These are phyloP conservation scores for Echites panduratus DNA, from an alignment of 257 asterid species.

Conservation along the genomic window DNA sequence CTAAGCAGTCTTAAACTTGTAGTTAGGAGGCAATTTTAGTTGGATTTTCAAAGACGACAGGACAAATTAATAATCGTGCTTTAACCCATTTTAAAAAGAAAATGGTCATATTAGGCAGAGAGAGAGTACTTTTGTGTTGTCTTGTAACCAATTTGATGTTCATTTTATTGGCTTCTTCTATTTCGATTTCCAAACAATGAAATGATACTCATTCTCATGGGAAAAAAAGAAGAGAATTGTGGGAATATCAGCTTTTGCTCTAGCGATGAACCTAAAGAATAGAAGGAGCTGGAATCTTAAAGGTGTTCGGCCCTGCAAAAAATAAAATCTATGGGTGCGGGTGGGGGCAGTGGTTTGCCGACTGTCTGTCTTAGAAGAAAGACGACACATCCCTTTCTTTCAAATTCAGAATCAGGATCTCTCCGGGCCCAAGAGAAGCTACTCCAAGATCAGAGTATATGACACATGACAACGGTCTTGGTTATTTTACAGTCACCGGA, in stretches of 20 bases:
- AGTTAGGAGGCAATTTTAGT: not conserved
- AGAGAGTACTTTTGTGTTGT: not conserved
- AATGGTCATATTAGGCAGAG: not conserved
- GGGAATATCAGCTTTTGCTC: not conserved
- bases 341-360: not conserved
- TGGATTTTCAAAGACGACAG: not conserved
- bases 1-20: not conserved
- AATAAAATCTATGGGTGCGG: not conserved
- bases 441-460: not conserved
- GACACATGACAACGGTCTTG: not conserved
- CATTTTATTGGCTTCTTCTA: not conserved
- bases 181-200: conserved; percentile 1
- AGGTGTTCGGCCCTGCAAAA: not conserved
- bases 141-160: not conserved
- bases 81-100: not conserved
- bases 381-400: not conserved
- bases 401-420: not conserved
- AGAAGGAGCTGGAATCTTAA: not conserved
- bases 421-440: not conserved
- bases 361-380: not conserved
- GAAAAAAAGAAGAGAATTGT: not conserved
- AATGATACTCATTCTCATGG: not conserved
- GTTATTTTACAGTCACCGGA: not conserved
- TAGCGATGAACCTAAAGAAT: no score
- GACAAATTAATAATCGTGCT: not conserved